phyloP scores from a whole-genome alignment of 176 grass and related monocot genomes.

The Calamus simplicifolius region DNA sequence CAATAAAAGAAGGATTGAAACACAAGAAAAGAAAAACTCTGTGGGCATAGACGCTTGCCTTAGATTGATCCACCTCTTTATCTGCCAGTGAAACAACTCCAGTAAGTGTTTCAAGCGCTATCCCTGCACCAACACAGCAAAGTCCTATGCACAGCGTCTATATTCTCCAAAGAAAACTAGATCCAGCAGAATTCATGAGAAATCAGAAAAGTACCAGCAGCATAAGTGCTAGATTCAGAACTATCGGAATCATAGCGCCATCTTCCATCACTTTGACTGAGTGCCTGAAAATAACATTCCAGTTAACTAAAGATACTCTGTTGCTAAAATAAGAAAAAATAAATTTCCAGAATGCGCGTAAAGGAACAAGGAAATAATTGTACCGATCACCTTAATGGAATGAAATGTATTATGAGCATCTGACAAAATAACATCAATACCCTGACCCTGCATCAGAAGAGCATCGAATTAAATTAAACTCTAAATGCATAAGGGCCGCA shows the following conservation, averaged over 20 bases:
- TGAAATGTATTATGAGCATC: constrained; percentile 74
- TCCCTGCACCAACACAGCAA: constrained; percentile 40
- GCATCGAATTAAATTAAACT: too few relatives aligned
- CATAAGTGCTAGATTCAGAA: constrained; percentile 86
- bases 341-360: neutral
- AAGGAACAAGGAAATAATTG: constrained; percentile 5
- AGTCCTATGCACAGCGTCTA: too few relatives aligned
- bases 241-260: constrained; percentile 89
- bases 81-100: constrained; percentile 66
- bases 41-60: constrained; percentile 12
- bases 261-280: constrained; percentile 90
- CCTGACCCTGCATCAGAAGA: constrained; percentile 49
- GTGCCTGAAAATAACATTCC: constrained; percentile 43
- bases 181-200: neutral
- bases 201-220: constrained; percentile 58
- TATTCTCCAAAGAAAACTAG: too few relatives aligned
- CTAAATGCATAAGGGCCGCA: too few relatives aligned
- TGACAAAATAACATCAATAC: constrained; percentile 40
- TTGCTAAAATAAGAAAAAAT: neutral
- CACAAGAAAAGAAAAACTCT: too few relatives aligned
- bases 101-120: constrained; percentile 76
- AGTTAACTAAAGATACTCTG: too few relatives aligned
- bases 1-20: too few relatives aligned
- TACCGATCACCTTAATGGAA: constrained; percentile 61
- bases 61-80: constrained; percentile 64